Conservation (phyloP, 73 alveolate genomes). For the Tetrahymena elliotti region DNA sequence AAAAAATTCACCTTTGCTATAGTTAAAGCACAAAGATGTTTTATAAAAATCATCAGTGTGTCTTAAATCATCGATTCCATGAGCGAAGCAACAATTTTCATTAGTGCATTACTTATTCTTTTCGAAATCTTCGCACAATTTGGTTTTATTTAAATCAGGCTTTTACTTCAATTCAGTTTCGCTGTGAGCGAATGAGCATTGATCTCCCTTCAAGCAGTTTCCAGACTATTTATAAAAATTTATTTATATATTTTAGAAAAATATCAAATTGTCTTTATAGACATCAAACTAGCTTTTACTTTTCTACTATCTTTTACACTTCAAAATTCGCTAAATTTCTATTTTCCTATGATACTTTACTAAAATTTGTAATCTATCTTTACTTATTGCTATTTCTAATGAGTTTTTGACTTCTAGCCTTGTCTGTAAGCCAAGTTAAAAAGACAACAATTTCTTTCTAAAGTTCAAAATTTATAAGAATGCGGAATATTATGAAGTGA, state of each 20-base stretch:
- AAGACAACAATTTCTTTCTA: neutral
- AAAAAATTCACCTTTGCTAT: neutral
- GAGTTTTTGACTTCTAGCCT: neutral
- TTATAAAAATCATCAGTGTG: neutral
- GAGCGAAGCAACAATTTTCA: neutral
- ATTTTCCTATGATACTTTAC: neutral
- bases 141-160: neutral
- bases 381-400: no score
- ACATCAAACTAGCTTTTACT: neutral
- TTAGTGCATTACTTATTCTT: neutral
- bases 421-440: neutral
- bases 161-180: neutral
- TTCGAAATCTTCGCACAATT: neutral
- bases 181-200: neutral
- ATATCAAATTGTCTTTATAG: neutral
- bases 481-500: neutral
- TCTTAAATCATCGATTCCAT: neutral
- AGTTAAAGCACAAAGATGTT: neutral
- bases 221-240: neutral
- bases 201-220: neutral
- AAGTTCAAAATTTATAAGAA: neutral
- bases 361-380: no score
- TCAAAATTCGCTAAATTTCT: neutral
- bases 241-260: neutral
- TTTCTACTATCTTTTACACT: neutral